Conservation (phyloP, 768 basidiomycete species). For the Auriculariales sp. region DNA sequence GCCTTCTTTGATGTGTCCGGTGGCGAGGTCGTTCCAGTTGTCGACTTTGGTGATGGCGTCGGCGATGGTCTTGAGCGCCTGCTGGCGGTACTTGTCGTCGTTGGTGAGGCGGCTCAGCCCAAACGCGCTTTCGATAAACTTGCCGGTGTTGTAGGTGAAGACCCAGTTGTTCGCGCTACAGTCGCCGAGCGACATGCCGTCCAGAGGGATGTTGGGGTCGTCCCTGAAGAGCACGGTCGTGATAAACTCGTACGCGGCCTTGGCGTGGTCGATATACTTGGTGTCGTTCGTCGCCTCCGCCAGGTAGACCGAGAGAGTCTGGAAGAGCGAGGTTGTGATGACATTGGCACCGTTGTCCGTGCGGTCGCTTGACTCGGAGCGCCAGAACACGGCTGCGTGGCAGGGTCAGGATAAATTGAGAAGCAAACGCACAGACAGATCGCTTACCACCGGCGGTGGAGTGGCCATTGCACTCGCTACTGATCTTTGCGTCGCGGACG, state of each 20-base stretch:
- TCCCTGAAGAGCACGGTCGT: constrained; percentile 27
- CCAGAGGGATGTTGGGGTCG: constrained; percentile 26
- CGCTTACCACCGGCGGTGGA: constrained; percentile 37
- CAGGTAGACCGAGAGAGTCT: not conserved
- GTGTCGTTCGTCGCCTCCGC: constrained; percentile 29
- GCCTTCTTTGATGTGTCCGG: constrained; percentile 41
- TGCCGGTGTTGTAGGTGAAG: constrained; percentile 42
- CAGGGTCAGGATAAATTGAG: too few species aligned
- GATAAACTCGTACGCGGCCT: constrained; percentile 34
- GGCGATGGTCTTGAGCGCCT: constrained; percentile 22
- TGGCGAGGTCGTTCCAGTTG: constrained; percentile 29
- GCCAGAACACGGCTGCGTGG: constrained; percentile 30
- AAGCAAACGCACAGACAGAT: too few species aligned
- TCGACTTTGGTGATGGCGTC: constrained; percentile 26
- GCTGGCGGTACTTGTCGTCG: constrained; percentile 24
- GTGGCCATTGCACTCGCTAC: constrained; percentile 31
- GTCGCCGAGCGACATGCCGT: constrained; percentile 30
- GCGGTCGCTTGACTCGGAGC: constrained; percentile 27
- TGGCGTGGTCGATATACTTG: constrained; percentile 32
- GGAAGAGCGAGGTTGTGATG: constrained; percentile 5
- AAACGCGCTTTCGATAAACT: constrained; percentile 36
- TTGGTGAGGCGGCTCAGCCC: constrained; percentile 29
- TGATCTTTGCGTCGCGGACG: constrained; percentile 26
- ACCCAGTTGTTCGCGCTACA: constrained; percentile 33
- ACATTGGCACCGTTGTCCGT: constrained; percentile 36